Base-by-base conservation (phyloP, 768 basidiomycete genomes). In the Hemileccinum impolitum region DNA sequence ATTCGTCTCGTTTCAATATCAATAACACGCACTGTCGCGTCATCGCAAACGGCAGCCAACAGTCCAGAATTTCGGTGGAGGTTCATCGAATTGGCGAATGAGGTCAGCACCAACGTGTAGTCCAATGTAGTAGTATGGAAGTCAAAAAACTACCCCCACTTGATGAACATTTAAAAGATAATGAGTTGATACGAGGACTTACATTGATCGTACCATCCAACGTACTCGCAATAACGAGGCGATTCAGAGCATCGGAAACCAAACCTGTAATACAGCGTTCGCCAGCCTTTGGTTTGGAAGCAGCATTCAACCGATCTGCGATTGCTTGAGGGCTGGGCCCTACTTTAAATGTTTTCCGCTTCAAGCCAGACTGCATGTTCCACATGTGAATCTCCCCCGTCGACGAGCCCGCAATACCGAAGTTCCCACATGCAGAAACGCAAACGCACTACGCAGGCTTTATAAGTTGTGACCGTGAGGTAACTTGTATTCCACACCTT, bases 351-450 rank as follows among this genome's bases (percentile, higher is more conserved):
- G 78, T 75, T 69, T 87, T 90, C 39, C 95, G 77, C 57, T 80
- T 79, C 50, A 94, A 78, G 2, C 96, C 96, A 4, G 90, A 93
- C 67, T 99, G 95, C 84, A 99, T 83, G 64, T 97, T 99, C 88
- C 92, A 98, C 85, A 94, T 85, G 50, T 82, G 68, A 34, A 98
- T 87, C 21, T 76, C 77, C 2, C 90, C 89, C 0, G 81, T 85
- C 2, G 90, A 89, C 1, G 87, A 87, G 21, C 92, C 84, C 4
- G 82, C 91, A 11, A 98, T 67, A 25, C 89, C 91, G 63, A 97
- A 99, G 62, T 98, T 98, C 8, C 96, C 96, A 62, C 96, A 99
- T 0, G 91, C 87, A 4, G 94, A 87, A 17, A 97, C 87, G 54
- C 86, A 90, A 15, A 94, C 89, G 13, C 86, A 79, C 88, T 90